Evolutionary conservation across 208 protist species (phyloP).

Genomic region (Leishmania gerbilli): DNA sequence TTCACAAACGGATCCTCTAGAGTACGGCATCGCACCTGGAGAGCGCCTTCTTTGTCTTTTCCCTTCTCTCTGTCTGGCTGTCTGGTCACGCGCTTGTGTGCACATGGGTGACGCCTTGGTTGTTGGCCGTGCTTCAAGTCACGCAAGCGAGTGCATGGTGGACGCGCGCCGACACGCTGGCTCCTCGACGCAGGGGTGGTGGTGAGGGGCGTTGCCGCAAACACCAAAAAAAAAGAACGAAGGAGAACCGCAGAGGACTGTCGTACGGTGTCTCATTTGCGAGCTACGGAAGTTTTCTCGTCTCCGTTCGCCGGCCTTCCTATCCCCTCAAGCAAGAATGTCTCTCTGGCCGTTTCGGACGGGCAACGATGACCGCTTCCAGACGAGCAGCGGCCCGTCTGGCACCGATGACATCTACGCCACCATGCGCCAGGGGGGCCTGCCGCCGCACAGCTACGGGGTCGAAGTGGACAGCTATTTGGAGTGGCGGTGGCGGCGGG

Average conservation of each 20-base stretch:
- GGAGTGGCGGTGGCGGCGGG: slow-evolving; percentile 84
- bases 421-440: slow-evolving; percentile 47
- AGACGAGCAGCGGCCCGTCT: slow-evolving; percentile 27
- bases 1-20: background rate
- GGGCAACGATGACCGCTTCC: slow-evolving; percentile 87
- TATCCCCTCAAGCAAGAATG: slow-evolving; percentile 26
- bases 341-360: slow-evolving; percentile 87
- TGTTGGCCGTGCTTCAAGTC: background rate
- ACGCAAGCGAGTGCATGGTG: background rate
- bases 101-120: background rate
- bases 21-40: background rate
- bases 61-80: background rate
- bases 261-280: background rate
- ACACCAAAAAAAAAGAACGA: background rate
- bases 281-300: background rate
- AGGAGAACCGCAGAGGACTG: background rate
- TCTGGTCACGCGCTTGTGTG: background rate
- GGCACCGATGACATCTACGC: slow-evolving; percentile 68
- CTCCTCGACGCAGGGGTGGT: background rate
- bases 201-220: background rate
- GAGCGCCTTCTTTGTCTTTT: background rate
- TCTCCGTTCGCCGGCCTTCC: background rate
- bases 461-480: slow-evolving; percentile 74
- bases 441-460: slow-evolving; percentile 64
- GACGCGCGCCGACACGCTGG: background rate